Evolutionary conservation across 2,329 filamentous ascomycete species (phyloP), one percentile per base, ranked within the genome.

Genomic region (Bipolaris oryzae): DNA sequence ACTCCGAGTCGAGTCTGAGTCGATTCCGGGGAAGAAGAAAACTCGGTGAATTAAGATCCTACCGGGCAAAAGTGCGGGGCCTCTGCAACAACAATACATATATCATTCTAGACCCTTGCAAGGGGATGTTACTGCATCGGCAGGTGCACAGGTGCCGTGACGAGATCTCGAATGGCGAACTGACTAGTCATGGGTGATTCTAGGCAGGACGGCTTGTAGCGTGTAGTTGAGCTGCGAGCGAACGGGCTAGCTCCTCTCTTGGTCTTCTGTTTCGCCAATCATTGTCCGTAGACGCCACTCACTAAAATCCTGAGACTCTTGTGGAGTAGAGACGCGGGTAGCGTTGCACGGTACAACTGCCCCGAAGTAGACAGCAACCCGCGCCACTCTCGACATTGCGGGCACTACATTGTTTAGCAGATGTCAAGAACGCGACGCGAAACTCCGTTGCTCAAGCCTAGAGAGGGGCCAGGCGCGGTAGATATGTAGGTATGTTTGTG

Each of bases 191-290:
- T 20, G 25, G 37, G 7, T 38, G 18, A 25, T 15, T 10, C 35
- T 49, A 20, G 55, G 33, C 44, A 41, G 23, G 33, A 42, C 47
- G 56, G 42, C 49, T 47, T 46, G 47, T 37, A 39, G 35, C 20
- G 42, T 48, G 37, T 37, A 55, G 38, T 47, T 45, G 33, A 31
- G 31, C 15, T 20, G 49, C 33, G 18, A 44, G 48, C 38, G 35
- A 48, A 18, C 7, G 20, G 16, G 35, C 37, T 48, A 41, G 37
- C 20, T 33, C 18, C 20, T 18, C 37, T 28, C 20, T 18, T 23
- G 11, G 16, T 11, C 35, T 11, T 38, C 28, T 20, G 34, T 23
- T 31, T 25, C 21, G 21, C 53, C 49, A 53, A 57, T 59, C 53
- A 49, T 13, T 11, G 28, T 20, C 18, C 42, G 21, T 0, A 21